A percentile compares a stretch with the other conserved stretches of the same genome.
Evolutionary conservation across 805 yeast species (phyloP).

Genomic region (Tetrapisispora arboricola): DNA sequence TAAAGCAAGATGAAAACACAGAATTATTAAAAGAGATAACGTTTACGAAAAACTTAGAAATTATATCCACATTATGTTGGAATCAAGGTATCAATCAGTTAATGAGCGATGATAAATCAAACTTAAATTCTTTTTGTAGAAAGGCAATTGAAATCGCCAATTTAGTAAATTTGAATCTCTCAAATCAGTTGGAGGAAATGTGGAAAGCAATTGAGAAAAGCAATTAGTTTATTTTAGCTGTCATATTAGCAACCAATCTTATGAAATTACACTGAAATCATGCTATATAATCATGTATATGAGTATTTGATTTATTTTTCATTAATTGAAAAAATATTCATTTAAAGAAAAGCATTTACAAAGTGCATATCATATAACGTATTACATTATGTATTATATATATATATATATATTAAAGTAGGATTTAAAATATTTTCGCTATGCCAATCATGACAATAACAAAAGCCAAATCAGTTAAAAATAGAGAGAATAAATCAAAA

Average conservation of each 20-base stretch:
- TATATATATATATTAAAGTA: background rate
- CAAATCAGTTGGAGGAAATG: slow-evolving; percentile 16
- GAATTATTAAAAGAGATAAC: background rate
- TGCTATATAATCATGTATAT: no score
- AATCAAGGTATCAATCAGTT: slow-evolving; percentile 29
- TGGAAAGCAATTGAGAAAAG: slow-evolving; percentile 23
- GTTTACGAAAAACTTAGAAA: slow-evolving; percentile 27
- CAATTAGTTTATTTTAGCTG: no score
- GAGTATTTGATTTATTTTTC: no score
- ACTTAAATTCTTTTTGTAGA: slow-evolving; percentile 24
- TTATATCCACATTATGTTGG: slow-evolving; percentile 32
- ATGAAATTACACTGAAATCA: no score
- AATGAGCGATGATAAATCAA: slow-evolving; percentile 13
- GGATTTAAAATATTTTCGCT: background rate
- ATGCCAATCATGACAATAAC: slow-evolving; percentile 24
- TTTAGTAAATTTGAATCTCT: slow-evolving; percentile 21
- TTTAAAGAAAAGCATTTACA: no score
- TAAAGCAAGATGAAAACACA: background rate
- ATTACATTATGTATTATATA: background rate
- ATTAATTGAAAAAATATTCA: no score
- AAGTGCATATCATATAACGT: no score
- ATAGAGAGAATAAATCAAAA: slow-evolving; percentile 28
- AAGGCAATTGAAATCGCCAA: slow-evolving; percentile 20
- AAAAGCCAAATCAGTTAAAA: slow-evolving; percentile 26
- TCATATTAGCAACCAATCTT: no score